Conservation (phyloP, 768 basidiomycete species). For the Trametes cinnabarina region DNA sequence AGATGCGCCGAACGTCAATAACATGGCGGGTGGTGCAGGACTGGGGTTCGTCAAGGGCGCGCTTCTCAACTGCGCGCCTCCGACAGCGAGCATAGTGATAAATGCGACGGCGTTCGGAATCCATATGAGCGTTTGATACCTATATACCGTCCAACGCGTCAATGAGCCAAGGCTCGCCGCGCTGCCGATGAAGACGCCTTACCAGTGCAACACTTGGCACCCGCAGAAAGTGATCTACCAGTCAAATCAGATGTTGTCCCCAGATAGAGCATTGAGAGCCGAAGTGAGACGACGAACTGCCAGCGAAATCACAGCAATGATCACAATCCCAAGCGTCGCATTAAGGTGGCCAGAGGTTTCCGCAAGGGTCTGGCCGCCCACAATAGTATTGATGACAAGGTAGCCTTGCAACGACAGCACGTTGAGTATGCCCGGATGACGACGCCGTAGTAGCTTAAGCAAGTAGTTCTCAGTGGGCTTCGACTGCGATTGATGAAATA, state of each 20-base stretch:
- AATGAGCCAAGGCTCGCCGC: no score
- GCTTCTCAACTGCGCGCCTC: constrained; percentile 33
- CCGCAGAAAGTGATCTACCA: constrained; percentile 35
- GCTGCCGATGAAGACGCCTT: background rate
- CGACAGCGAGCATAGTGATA: constrained; percentile 37
- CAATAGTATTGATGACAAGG: constrained; percentile 46
- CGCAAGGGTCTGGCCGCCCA: constrained; percentile 48
- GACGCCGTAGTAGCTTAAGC: constrained; percentile 41
- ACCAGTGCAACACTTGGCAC: constrained; percentile 35
- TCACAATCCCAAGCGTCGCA: constrained; percentile 40
- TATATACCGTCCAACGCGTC: constrained; percentile 10
- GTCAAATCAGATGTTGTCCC: no score
- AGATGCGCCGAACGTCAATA: constrained; percentile 45
- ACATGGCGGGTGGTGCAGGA: constrained; percentile 31
- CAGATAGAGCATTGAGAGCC: no score
- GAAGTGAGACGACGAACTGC: no score
- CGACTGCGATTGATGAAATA: no score
- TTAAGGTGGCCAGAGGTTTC: constrained; percentile 32
- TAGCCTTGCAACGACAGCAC: constrained; percentile 46
- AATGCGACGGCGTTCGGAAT: constrained; percentile 40
- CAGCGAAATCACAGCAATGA: constrained; percentile 40
- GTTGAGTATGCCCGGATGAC: constrained; percentile 41
- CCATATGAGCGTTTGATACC: constrained; percentile 39
- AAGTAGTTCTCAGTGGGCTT: background rate
- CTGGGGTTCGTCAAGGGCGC: constrained; percentile 17